Base-by-base conservation (phyloP, 1,284 basidiomycete genomes). In the Boletus subluridellus region DNA sequence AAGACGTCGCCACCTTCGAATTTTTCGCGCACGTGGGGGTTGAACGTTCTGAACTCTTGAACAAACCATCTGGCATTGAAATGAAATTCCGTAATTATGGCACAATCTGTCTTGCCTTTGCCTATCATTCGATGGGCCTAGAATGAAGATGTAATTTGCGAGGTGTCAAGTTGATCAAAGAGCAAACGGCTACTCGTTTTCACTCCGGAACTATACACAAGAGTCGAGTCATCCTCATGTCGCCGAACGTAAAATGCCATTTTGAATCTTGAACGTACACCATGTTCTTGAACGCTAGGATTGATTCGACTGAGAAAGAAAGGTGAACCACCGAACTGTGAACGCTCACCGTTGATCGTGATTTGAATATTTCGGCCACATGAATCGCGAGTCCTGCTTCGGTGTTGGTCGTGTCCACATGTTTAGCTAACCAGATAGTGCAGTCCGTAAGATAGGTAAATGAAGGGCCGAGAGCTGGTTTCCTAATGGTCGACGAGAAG, bases 401-500 rank as follows among this genome's bases (percentile, higher is more conserved):
- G 15, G 62, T 55, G 32, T 59, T 55, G 37, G 51, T 26, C 11
- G 34, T 34, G 12, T 42, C 49, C 10, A 52, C 54, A 21, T 61
- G 53, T 41, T 35, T 63, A 9, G 80, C 74, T 4, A 90, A 74
- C 89, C 88, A 92, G 24, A 92, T 64, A 0, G 87, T 89, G 12
- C 82, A 82, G 65, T 92, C 89, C 1, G 84, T 81, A 67, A 90
- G 73, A 69, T 83, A 89, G 2, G 84, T 77, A 62, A 91, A 91
- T 0, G 89, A 86, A 1, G 87, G 84, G 0, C 89, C 89, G 17
- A 92, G 75, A 0, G 87, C 85, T 2, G 89, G 89, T 68, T 88
- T 90, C 53, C 82, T 76, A 17, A 71, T 70, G 11, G 74, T 73
- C 4, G 74, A 71, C 46, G 73, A 58, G 54, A 79, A 80, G 7